phyloP scores from a whole-genome alignment of 176 grass and related monocot genomes.

The Eleusine coracana region DNA sequence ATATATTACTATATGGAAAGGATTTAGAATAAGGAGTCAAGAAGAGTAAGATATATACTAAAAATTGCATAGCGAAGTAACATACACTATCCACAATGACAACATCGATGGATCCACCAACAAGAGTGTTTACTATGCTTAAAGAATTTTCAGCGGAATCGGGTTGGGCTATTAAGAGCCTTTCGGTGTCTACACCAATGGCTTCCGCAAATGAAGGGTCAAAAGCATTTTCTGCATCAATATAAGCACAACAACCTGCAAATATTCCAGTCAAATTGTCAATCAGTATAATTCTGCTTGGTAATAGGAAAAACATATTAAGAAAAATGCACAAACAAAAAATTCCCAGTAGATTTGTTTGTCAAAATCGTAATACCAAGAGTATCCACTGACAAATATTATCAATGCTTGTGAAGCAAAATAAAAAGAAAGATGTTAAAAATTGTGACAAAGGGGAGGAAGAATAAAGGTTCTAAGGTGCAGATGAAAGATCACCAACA shows the following conservation, averaged over 20 bases:
- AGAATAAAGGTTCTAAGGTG: not conserved
- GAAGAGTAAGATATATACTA: not conserved
- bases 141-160: slow-evolving; percentile 89
- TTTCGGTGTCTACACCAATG: slow-evolving; percentile 78
- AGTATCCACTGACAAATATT: not conserved
- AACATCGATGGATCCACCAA: slow-evolving; percentile 87
- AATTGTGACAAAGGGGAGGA: not conserved
- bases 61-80: slow-evolving; percentile 21
- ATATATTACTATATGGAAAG: slow-evolving; percentile 3
- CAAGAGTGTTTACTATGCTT: slow-evolving; percentile 92
- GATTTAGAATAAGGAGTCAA: slow-evolving; percentile 24
- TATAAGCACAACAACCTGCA: slow-evolving; percentile 90
- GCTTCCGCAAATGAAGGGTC: slow-evolving; percentile 73
- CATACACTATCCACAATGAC: slow-evolving; percentile 94
- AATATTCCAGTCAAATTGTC: slow-evolving; percentile 31
- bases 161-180: slow-evolving; percentile 77
- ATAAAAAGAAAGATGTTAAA: not conserved
- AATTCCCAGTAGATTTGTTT: not conserved
- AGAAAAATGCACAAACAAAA: not conserved
- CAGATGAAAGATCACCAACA: not conserved
- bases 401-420: slow-evolving; percentile 3
- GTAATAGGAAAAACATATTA: slow-evolving; percentile 2
- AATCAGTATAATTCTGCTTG: slow-evolving; percentile 27
- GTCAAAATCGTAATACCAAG: not conserved
- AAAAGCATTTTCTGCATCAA: slow-evolving; percentile 93